Conservation (phyloP, 306 rosid genomes). For the Lithocarpus polystachyus region DNA sequence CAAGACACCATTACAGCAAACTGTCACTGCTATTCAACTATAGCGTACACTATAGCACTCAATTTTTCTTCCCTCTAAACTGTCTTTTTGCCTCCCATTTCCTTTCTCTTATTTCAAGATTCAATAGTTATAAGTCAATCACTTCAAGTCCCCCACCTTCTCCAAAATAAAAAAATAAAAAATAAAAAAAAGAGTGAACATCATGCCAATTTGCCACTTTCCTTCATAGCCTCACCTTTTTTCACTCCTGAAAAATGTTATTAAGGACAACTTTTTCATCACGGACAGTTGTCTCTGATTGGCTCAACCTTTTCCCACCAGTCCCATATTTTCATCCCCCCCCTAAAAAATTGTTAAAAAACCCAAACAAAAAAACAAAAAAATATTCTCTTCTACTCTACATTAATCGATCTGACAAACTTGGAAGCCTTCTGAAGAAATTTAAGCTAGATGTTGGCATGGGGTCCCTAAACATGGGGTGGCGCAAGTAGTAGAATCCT, state of each 20-base stretch:
- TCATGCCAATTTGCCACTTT: constrained; percentile 56
- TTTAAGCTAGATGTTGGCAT: constrained; percentile 53
- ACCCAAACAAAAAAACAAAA: too few relatives aligned
- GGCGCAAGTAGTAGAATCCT: constrained; percentile 66
- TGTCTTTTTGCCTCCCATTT: background rate
- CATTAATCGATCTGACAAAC: constrained; percentile 79
- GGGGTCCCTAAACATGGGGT: constrained; percentile 56
- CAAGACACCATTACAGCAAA: constrained; percentile 37
- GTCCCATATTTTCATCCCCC: constrained; percentile 20
- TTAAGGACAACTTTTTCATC: constrained; percentile 45
- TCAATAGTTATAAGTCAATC: constrained; percentile 33
- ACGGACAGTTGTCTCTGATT: constrained; percentile 17
- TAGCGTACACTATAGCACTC: constrained; percentile 20
- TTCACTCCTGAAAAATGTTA: constrained; percentile 38
- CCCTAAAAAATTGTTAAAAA: constrained; percentile 22
- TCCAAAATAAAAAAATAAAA: constrained; percentile 3
- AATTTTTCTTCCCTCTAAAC: constrained; percentile 30
- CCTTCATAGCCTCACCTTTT: constrained; percentile 1
- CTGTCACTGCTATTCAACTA: constrained; percentile 25
- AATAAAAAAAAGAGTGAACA: constrained; percentile 18
- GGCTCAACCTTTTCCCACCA: constrained; percentile 10
- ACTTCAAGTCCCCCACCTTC: constrained; percentile 18
- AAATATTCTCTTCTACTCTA: constrained; percentile 39
- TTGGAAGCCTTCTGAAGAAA: constrained; percentile 68
- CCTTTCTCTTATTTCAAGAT: constrained; percentile 57